Evolutionary conservation across 768 basidiomycete genomes (phyloP).

Genomic region (Tricholoma terreum): DNA sequence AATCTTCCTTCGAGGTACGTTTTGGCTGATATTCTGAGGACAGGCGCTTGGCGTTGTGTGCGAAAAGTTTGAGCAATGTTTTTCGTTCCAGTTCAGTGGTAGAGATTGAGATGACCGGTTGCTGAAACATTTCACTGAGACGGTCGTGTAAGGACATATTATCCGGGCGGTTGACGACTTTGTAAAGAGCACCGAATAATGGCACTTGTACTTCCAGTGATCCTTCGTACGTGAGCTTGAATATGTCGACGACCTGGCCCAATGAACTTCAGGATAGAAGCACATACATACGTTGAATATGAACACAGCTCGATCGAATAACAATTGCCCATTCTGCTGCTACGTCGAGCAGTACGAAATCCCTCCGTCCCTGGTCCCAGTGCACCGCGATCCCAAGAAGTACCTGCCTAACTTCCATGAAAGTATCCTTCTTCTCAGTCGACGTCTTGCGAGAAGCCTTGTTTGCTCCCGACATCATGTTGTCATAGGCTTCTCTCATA

Average conservation of each 20-base stretch:
- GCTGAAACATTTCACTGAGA: slow-evolving; percentile 9
- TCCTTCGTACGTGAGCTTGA: slow-evolving; percentile 5
- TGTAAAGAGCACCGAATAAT: slow-evolving; percentile 25
- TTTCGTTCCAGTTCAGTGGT: slow-evolving; percentile 31
- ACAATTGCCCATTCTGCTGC: slow-evolving; percentile 21
- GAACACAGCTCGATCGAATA: slow-evolving; percentile 21
- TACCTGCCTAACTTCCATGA: slow-evolving; percentile 26
- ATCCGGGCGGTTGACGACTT: slow-evolving; percentile 17
- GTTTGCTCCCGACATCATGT: slow-evolving; percentile 5
- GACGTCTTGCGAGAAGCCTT: slow-evolving; percentile 9
- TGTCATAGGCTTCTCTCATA: slow-evolving; percentile 16
- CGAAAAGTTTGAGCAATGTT: slow-evolving; percentile 29
- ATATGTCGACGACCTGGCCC: slow-evolving; percentile 23
- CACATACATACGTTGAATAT: neutral
- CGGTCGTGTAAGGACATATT: slow-evolving; percentile 14
- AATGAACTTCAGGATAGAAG: neutral
- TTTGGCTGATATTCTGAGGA: slow-evolving; percentile 22
- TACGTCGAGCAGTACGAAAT: slow-evolving; percentile 20
- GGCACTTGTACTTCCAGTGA: slow-evolving; percentile 16
- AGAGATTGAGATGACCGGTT: slow-evolving; percentile 5
- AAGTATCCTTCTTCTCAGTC: slow-evolving; percentile 24
- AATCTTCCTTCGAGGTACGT: slow-evolving; percentile 18
- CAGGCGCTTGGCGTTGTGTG: slow-evolving; percentile 29
- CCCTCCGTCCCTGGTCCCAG: slow-evolving; percentile 12
- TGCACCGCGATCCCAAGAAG: slow-evolving; percentile 19